Base-by-base conservation (phyloP, 495 filamentous ascomycete genomes). In the Hypoxylon perforatum region DNA sequence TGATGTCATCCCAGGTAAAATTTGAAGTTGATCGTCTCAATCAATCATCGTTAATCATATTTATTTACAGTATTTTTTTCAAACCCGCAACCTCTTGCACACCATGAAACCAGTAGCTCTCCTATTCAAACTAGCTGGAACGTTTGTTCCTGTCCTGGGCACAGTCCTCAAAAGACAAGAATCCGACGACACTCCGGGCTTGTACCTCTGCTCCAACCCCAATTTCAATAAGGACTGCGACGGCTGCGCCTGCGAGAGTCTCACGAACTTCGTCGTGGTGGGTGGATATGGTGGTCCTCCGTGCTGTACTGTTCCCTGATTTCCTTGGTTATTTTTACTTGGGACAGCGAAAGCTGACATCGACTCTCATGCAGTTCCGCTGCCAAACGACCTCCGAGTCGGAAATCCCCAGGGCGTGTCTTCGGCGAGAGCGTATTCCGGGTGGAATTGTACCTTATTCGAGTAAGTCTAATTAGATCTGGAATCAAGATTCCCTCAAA, bases 141-240 rank as follows among this genome's bases (percentile, higher is more conserved):
- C 46, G 39, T n/a, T 48, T 2, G 28, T 35, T 15, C 23, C 42
- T 3, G 25, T 36, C 41, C 15, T 46, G 7, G 21, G 38, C 25
- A 8, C 41, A 7, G 42, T 12, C 28, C 4, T 55, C 30, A 33
- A 25, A 18, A 64, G 65, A 55, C 58, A 68, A 18, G 53, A 63
- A 19, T 18, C 52, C 2, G 56, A 65, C 17, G 66, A 65, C 36
- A 65, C 61, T 0, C 57, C 44, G 28, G 66, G 57, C 21, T 36
- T 69, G 41, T 65, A 64, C 11, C 51, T 69, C 14, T 69, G 66
- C 50, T 69, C 66, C 4, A 69, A 69, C 38, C 66, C 66, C 30
- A 11, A 61, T 51, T 69, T 69, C 61, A 57, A 65, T 38, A 53
- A 69, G 3, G 61, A 69, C 36, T 69, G 66, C 38, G 21, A 38